Percentiles rank a stretch among this genome's conserved stretches.
phyloP scores from a whole-genome alignment of 306 rosid species.

The Lathyrus tuberosus region DNA sequence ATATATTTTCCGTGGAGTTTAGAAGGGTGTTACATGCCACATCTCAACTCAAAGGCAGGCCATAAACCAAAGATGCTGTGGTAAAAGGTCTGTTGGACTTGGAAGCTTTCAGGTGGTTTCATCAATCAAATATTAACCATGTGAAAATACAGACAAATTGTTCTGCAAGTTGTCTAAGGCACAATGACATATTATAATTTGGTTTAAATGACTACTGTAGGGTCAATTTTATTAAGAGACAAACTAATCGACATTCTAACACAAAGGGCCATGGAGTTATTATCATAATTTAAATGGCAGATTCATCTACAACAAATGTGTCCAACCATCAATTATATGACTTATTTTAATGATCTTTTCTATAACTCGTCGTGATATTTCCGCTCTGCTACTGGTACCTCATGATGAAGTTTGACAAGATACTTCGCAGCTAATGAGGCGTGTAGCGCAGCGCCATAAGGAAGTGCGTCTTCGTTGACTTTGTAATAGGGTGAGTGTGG shows the following conservation, averaged over 20 bases:
- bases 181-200: too few relatives aligned
- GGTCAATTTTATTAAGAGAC: too few relatives aligned
- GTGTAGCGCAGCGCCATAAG: constrained; percentile 85
- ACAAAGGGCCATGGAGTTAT: neutral
- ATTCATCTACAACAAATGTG: constrained; percentile 34
- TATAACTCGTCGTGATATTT: constrained; percentile 63
- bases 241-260: neutral
- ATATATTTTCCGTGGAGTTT: too few relatives aligned
- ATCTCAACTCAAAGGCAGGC: too few relatives aligned
- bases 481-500: constrained; percentile 67
- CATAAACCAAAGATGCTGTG: too few relatives aligned
- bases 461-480: constrained; percentile 76
- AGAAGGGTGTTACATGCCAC: too few relatives aligned
- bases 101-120: too few relatives aligned
- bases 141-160: too few relatives aligned
- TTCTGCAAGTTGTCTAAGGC: too few relatives aligned
- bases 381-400: constrained; percentile 39
- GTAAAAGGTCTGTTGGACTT: too few relatives aligned
- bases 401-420: constrained; percentile 52
- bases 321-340: neutral
- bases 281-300: neutral
- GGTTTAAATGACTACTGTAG: too few relatives aligned
- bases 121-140: too few relatives aligned
- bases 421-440: constrained; percentile 33
- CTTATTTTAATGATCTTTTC: constrained; percentile 7